Percentiles rank a stretch among this genome's conserved stretches.
phyloP scores from a whole-genome alignment of 768 basidiomycete species.

The Kockovaella imperatae region DNA sequence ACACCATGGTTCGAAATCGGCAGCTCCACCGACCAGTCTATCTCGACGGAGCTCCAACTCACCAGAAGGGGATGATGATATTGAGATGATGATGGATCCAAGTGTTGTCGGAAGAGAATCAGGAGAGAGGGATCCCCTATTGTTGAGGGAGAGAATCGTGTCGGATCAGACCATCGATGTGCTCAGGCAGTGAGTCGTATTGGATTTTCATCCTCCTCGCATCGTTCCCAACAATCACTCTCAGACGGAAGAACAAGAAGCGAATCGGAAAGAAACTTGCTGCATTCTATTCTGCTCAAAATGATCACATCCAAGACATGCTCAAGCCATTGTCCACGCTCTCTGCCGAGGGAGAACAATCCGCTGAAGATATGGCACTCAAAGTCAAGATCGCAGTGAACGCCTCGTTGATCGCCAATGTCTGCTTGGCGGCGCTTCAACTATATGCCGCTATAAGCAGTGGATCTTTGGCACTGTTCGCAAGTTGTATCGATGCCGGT shows the following conservation, averaged over 20 bases:
- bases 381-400: conserved; percentile 84
- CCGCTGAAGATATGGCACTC: conserved; percentile 60
- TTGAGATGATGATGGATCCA: conserved; percentile 29
- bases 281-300: conserved; percentile 44
- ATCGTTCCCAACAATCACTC: neutral
- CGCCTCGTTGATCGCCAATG: conserved; percentile 71
- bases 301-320: conserved; percentile 64
- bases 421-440: conserved; percentile 49
- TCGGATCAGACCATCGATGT: conserved; percentile 33
- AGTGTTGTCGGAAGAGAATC: conserved; percentile 32
- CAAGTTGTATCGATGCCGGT: conserved; percentile 75
- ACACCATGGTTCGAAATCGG: neutral
- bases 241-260: conserved; percentile 33
- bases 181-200: conserved; percentile 29
- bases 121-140: conserved; percentile 39
- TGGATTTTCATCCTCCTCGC: neutral
- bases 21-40: neutral
- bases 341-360: conserved; percentile 67
- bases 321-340: conserved; percentile 87
- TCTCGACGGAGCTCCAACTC: neutral
- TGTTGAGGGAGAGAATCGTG: conserved; percentile 33
- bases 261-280: conserved; percentile 37
- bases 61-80: conserved; percentile 14
- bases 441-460: conserved; percentile 90
- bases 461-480: conserved; percentile 72